phyloP scores from a whole-genome alignment of 2,329 filamentous ascomycete species.

The Alternaria incomplexa region DNA sequence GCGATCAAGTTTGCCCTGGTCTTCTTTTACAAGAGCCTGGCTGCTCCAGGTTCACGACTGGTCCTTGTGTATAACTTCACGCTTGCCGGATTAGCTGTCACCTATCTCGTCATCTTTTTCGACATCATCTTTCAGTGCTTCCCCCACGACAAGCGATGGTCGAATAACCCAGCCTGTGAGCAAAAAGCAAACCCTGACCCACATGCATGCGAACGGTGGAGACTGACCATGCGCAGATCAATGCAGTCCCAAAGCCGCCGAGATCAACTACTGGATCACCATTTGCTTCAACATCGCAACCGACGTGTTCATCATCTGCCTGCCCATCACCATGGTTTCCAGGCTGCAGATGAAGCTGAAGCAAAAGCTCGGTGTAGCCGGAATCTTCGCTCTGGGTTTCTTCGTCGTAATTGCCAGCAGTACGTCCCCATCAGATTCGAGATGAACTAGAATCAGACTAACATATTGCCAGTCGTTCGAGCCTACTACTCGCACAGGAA shows the following conservation, averaged over 20 bases:
- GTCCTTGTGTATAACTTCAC: conserved; percentile 49
- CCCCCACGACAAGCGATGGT: conserved; percentile 41
- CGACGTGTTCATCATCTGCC: conserved; percentile 27
- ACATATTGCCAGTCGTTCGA: conserved; percentile 21
- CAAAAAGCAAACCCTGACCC: conserved; percentile 1
- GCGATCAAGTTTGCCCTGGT: conserved; percentile 52
- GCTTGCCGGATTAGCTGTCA: conserved; percentile 37
- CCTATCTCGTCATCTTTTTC: conserved; percentile 47
- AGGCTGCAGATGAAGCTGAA: conserved; percentile 30
- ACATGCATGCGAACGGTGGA: not conserved
- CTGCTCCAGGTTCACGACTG: conserved; percentile 44
- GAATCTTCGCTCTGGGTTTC: conserved; percentile 29
- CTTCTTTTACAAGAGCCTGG: conserved; percentile 52
- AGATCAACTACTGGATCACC: conserved; percentile 32
- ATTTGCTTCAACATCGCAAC: conserved; percentile 31
- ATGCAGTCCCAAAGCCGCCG: conserved; percentile 22
- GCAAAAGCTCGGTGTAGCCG: conserved; percentile 28
- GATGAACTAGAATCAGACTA: not conserved
- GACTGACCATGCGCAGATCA: conserved; percentile 23
- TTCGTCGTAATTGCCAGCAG: conserved; percentile 34
- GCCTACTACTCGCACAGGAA: conserved; percentile 27
- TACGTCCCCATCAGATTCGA: conserved; percentile 3
- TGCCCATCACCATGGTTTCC: conserved; percentile 31
- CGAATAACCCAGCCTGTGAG: conserved; percentile 24
- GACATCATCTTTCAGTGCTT: conserved; percentile 51